Conservation (phyloP, 331 rosid species). For the Prunus yedoensis region DNA sequence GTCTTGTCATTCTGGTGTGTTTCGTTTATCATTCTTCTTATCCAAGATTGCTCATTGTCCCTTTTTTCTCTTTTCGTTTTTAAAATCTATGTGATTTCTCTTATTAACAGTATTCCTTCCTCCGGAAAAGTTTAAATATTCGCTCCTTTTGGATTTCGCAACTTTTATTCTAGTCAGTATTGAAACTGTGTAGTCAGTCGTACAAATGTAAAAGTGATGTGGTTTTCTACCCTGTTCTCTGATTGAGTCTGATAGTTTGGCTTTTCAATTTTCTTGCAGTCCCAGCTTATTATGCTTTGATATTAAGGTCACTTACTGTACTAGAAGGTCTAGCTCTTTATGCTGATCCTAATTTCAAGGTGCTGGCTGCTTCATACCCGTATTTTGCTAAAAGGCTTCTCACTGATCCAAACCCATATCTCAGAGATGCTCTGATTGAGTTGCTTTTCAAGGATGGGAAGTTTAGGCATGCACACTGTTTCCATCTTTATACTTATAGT, state of each 20-base stretch:
- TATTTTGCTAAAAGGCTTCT: constrained; percentile 96
- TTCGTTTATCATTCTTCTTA: background rate
- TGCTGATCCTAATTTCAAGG: constrained; percentile 99
- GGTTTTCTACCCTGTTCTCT: constrained; percentile 7
- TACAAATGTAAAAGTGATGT: constrained; percentile 14
- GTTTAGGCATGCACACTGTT: constrained; percentile 61
- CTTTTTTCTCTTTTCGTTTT: background rate
- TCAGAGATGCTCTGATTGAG: constrained; percentile 93
- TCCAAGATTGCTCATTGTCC: background rate
- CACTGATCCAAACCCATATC: constrained; percentile 96
- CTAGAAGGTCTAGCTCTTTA: constrained; percentile 95
- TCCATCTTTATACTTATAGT: constrained; percentile 13
- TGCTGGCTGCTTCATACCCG: constrained; percentile 96
- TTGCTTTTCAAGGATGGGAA: constrained; percentile 89
- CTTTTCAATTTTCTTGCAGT: constrained; percentile 51
- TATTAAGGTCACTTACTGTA: constrained; percentile 91
- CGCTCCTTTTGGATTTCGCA: background rate
- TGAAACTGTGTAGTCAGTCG: constrained; percentile 19
- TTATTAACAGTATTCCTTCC: background rate
- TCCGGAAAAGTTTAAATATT: background rate
- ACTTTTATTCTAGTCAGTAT: constrained; percentile 13
- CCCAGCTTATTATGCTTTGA: constrained; percentile 91
- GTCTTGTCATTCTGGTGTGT: background rate
- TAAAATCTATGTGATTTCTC: background rate
- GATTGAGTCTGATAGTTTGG: constrained; percentile 28